phyloP scores from a whole-genome alignment of 306 rosid genomes.

The Sechiopsis laciniata region DNA sequence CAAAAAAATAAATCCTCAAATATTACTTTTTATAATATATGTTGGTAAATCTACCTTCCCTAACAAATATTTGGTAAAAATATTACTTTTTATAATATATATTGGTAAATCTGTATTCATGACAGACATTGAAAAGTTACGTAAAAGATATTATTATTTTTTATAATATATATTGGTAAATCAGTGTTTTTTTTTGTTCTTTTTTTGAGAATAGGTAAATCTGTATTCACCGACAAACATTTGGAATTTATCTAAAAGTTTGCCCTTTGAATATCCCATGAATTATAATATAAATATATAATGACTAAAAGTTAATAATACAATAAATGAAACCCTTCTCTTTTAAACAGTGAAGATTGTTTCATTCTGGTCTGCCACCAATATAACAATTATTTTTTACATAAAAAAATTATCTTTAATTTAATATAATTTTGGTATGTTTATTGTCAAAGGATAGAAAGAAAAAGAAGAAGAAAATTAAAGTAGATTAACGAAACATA shows the following conservation, averaged over 20 bases:
- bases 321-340: not conserved
- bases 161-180: no score
- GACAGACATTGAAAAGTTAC: no score
- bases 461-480: no score
- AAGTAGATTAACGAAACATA: not conserved
- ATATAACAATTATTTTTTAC: not conserved
- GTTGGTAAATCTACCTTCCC: slow-evolving; percentile 12
- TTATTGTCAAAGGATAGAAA: not conserved
- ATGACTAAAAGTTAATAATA: not conserved
- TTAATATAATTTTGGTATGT: not conserved
- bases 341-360: not conserved
- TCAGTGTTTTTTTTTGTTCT: no score
- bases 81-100: no score
- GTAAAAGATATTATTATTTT: no score
- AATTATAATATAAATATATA: not conserved
- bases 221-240: not conserved
- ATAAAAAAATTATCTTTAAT: not conserved
- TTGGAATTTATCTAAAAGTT: slow-evolving; percentile 2
- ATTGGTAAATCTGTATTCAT: no score
- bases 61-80: no score
- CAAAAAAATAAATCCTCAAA: not conserved
- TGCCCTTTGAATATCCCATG: slow-evolving; percentile 10
- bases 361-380: not conserved
- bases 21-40: not conserved
- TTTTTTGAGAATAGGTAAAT: no score